Evolutionary conservation across 306 rosid genomes (phyloP).

Genomic region (Cucurbita argyrosperma): DNA sequence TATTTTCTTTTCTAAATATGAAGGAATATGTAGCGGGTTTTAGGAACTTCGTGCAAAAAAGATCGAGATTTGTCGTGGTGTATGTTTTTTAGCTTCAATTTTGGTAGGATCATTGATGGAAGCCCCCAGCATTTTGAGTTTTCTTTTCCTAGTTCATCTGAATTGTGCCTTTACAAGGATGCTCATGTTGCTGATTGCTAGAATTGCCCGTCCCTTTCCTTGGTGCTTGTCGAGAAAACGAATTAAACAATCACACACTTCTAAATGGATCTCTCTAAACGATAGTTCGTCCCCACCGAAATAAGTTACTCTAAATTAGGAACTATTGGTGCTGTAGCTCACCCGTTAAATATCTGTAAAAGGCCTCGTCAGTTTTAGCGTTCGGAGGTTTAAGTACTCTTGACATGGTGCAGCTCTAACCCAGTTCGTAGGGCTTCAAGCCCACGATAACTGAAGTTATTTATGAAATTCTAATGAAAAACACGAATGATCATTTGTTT

Average conservation of each 20-base stretch:
- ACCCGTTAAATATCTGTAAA: background rate
- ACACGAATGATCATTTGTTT: background rate
- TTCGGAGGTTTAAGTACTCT: background rate
- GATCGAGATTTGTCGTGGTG: background rate
- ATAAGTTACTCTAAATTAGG: background rate
- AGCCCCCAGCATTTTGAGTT: background rate
- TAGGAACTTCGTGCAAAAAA: background rate
- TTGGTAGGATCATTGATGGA: background rate
- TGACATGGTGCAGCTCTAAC: background rate
- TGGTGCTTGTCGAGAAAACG: background rate
- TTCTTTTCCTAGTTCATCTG: background rate
- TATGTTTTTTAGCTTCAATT: background rate
- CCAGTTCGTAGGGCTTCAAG: background rate
- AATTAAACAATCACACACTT: background rate
- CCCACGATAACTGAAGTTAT: background rate
- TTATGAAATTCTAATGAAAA: background rate
- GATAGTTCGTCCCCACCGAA: background rate
- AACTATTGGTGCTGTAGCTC: background rate
- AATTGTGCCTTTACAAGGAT: background rate
- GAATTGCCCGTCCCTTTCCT: background rate
- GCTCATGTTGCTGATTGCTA: background rate
- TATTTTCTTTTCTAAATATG: too few relatives aligned
- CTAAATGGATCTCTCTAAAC: background rate
- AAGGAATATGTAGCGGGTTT: background rate
- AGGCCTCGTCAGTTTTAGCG: background rate